These are phyloP conservation scores for Heterobasidion irregulare DNA, from an alignment of 1,284 basidiomycete species.

Conservation along the genomic window DNA sequence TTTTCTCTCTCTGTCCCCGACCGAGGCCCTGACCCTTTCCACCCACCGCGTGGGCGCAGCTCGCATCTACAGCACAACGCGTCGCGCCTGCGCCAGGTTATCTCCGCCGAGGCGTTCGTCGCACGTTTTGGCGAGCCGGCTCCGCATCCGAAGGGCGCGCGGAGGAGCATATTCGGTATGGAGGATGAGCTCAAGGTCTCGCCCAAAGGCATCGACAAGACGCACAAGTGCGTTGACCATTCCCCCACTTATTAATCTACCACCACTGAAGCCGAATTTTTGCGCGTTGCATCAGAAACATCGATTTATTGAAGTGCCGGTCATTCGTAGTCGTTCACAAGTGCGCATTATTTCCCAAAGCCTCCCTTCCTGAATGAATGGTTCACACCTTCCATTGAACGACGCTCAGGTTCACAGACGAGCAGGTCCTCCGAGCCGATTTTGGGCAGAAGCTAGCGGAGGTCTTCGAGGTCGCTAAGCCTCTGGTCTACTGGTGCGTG, in stretches of 20 bases:
- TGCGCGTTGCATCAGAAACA: conserved; percentile 46
- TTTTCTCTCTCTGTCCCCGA: not conserved
- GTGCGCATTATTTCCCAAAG: not conserved
- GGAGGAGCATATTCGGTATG: conserved; percentile 71
- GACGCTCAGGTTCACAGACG: conserved; percentile 62
- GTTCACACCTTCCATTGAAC: not conserved
- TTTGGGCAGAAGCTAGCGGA: conserved; percentile 60
- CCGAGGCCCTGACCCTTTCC: not conserved
- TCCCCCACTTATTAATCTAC: not conserved
- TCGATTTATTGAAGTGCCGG: conserved; percentile 80
- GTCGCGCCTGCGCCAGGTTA: conserved; percentile 52
- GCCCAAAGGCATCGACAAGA: conserved; percentile 82
- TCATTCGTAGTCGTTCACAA: conserved; percentile 48
- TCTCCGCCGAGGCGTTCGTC: conserved; percentile 62
- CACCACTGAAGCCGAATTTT: not conserved
- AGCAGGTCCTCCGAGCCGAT: conserved; percentile 56
- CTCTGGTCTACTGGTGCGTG: conserved; percentile 78
- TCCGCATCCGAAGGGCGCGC: conserved; percentile 43
- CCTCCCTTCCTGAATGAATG: not conserved
- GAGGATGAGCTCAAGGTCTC: conserved; percentile 82
- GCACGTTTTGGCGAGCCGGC: conserved; percentile 59
- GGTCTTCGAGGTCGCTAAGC: conserved; percentile 50
- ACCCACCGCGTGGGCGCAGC: conserved; percentile 24
- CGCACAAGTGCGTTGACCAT: conserved; percentile 47
- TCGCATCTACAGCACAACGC: conserved; percentile 60